Evolutionary conservation across 2,329 filamentous ascomycete species (phyloP), one percentile per base, ranked within the genome.

Genomic region (Hirsutella minnesotensis): DNA sequence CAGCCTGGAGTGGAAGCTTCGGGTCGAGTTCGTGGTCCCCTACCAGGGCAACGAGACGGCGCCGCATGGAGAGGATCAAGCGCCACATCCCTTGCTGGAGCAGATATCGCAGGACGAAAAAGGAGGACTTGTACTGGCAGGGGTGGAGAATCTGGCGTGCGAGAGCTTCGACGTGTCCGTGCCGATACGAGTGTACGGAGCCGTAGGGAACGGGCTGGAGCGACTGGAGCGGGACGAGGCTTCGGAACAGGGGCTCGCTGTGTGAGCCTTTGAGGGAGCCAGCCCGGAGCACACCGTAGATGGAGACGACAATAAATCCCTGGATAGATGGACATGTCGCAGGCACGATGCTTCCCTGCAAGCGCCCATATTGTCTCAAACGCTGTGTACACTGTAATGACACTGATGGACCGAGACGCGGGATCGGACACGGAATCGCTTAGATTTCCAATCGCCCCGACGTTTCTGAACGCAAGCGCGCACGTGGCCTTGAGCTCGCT

Each of bases 161-260:
- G 88, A 95, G 66, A 94, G 85, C 53, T 95, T 95, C 62, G 88
- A 95, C 61, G 84, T 94, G 38, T 78, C 80, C 29, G 86, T 95
- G 38, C 88, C 88, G 21, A 66, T 95, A 49, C 77, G 79, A 40
- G 84, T 95, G 9, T 95, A 94, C 55, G 79, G 79, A 34, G 75
- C 76, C 16, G 69, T 75, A 30, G 72, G 73, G 45, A 73, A 66
- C 41, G 74, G 74, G 8, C 56, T 79, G 45, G 75, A 78, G 57
- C 66, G 66, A 47, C 54, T 76, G 42, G 74, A 77, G 54, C 61
- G 72, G 43, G 74, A 77, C 38, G 71, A 75, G 53, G 71, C 66
- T 29, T 58, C 65, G 21, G 70, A 72, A 39, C 69, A 72, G 47
- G 66, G 65, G 7, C 53, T 67, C 41, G 52, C 50, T 31, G 63